phyloP scores from a whole-genome alignment of 345 rosid genomes.

The Bruguiera gymnorhiza region DNA sequence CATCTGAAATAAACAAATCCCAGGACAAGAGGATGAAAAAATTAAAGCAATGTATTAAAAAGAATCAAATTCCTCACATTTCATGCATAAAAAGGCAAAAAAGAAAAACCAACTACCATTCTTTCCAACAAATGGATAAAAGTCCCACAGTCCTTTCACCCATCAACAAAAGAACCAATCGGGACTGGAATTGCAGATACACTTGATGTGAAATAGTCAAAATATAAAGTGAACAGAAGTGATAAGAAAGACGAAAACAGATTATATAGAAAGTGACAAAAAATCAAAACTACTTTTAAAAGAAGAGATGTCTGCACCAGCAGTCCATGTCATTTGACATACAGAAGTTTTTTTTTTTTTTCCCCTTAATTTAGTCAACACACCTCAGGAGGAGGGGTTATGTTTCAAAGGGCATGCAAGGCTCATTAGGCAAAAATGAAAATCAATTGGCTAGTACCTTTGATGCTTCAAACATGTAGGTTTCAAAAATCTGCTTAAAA shows the following conservation, averaged over 20 bases:
- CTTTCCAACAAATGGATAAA: not conserved
- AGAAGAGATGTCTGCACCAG: no score
- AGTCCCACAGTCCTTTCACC: not conserved
- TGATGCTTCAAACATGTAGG: conserved; percentile 84
- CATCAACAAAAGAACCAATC: not conserved
- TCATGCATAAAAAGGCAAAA: not conserved
- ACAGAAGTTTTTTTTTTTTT: not conserved
- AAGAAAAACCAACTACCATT: not conserved
- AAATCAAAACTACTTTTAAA: no score
- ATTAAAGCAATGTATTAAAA: no score
- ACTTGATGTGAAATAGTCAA: not conserved
- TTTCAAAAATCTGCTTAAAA: conserved; percentile 76
- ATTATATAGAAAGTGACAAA: not conserved
- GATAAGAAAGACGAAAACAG: not conserved
- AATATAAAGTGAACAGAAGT: not conserved
- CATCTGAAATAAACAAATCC: no score
- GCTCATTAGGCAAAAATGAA: not conserved
- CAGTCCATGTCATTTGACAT: conserved; percentile 3
- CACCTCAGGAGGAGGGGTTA: no score
- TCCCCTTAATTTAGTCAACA: no score
- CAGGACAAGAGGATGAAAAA: no score
- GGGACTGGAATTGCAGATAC: not conserved
- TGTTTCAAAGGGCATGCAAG: not conserved
- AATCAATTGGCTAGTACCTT: conserved; percentile 50
- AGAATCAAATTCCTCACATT: not conserved